Evolutionary conservation across 495 filamentous ascomycete species (phyloP), one percentile per base, ranked within the genome.

Genomic region (Chaetomium tenue): DNA sequence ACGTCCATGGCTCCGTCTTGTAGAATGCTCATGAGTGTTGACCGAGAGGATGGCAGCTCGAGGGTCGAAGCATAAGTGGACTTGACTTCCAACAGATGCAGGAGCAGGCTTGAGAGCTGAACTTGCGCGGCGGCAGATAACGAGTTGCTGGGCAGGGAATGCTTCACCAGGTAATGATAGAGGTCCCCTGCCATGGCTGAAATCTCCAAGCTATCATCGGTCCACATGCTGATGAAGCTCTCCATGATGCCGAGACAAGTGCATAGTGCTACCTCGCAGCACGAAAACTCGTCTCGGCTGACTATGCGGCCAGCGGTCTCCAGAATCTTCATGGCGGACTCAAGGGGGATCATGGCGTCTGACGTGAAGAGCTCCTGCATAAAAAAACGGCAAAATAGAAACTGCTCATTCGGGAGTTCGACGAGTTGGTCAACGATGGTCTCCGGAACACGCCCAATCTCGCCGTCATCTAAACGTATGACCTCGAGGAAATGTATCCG

Each of bases 111-210:
- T 18, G 87, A 84, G 53, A 96, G 78, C 3, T 79, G 76, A 58
- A 87, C 83, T 60, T 90, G 87, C n/a, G 88, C 83, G 37, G 79
- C 80, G 18, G 87, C 73, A 6, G 92, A 93, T 18, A 89, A 79
- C 60, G 86, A 83, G 20, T 82, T 83, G 54, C 81, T 87, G 30
- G 83, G 78, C 18, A 96, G 70, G 2, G 85, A 81, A 20, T 78
- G 80, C 40, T 84, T 85, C 23, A 91, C 83, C 67, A 93, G 88
- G 83, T 90, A 93, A 23, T 81, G 73, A 74, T 97, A 98, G n/a
- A 98, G 73, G 51, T 91, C 87, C 53, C 85, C 81, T 28, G 86
- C 91, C 60, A 82, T 79, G 1, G 84, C 81, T 18, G 79, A 80
- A 20, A 95, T 74, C n/a, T 84, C 79, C 39, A 77, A 74, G 16